Base-by-base conservation (phyloP, 1,284 basidiomycete genomes). In the Termitomyces sp. region DNA sequence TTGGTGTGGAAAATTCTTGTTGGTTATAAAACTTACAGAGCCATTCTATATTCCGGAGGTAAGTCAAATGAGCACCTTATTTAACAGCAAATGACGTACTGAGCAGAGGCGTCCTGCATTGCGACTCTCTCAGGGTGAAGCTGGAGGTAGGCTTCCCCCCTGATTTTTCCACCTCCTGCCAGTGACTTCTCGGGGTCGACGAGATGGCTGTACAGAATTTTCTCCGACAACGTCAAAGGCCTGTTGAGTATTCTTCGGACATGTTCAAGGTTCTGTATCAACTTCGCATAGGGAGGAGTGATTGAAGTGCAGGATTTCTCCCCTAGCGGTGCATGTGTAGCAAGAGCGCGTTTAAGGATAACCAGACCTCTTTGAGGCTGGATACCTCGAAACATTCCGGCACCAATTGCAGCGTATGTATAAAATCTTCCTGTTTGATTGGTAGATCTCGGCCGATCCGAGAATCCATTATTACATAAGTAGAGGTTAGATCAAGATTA, bases 41-140 rank as follows among this genome's bases (percentile, higher is more conserved):
- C 87, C 88, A 91, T 91, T 68, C 87, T 88, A 14, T 35, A 8
- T 19, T 40, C n/a, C 13, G 57, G 21, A 30, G 35, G 43, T 37
- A 14, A 55, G 52, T 56, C 49, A 59, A 47, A 35, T 47, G 43
- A 52, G 24, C 18, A 21, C 45, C n/a, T n/a, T n/a, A n/a, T n/a
- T 51, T 49, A 9, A 38, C 44, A 16, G 14, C 26, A 21, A 37
- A 54, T 39, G 39, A 54, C 45, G 72, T 70, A 91, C 88, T 99
- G 97, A 46, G 97, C 97, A 45, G 94, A 97, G 40, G 97, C 97
- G 72, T 98, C 94, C 70, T 99, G 97, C 93, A 99, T 97, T 31
- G 97, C 97, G 21, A 99, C 94, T 58, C 97, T 78, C 71, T 98
- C 91, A 5, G 96, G 94, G 55, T 76, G 79, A 39, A 99, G 81